Evolutionary conservation across 805 yeast genomes (phyloP), one percentile per base, ranked within the genome.

Genomic region (Hanseniaspora clermontiae): DNA sequence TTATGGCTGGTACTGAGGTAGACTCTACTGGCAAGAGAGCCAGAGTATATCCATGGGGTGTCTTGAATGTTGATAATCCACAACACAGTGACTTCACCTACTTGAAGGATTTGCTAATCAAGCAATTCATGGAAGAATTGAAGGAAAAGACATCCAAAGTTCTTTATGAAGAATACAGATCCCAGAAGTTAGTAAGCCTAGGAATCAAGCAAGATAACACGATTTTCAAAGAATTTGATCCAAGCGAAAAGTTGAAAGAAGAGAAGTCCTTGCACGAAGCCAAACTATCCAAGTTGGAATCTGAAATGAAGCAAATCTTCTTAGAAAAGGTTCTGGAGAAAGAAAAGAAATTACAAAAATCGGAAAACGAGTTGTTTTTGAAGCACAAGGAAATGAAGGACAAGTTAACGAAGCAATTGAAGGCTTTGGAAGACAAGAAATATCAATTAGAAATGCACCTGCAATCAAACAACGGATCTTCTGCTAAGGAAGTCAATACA

Each of bases 381-480:
- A 84, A 95, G 70, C 98, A 93, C 72, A 87, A 88, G 72, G 97
- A 93, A 71, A 90, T 91, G 91, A 91, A 91, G 72, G 97, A 91
- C 67, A 88, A 87, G 72, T 78, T 93, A 68, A 76, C 84, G 61
- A 85, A 85, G 70, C 96, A 91, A 72, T 81, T 91, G 62, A 84
- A 84, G 67, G 80, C 89, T 65, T 78, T 93, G 66, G 97, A 93
- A 70, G 96, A 89, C 62, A 88, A 87, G 73, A 90, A 89, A 73
- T 78, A 76, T 60, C 87, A 82, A 68, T 76, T 93, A 63, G 93
- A 86, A 69, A 60, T 67, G 60, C 64, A 70, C n/a, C 52, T 66
- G 39, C 61, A 61, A 34, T 60, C 65, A 27, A 61, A 58, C 32
- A 69, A 64, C 51, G 72, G 71, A 64, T 77, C 72, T 64, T 62